These are phyloP conservation scores for Ceratocystis diversiconidia DNA, from an alignment of 2,329 filamentous ascomycete genomes.

Conservation along the genomic window DNA sequence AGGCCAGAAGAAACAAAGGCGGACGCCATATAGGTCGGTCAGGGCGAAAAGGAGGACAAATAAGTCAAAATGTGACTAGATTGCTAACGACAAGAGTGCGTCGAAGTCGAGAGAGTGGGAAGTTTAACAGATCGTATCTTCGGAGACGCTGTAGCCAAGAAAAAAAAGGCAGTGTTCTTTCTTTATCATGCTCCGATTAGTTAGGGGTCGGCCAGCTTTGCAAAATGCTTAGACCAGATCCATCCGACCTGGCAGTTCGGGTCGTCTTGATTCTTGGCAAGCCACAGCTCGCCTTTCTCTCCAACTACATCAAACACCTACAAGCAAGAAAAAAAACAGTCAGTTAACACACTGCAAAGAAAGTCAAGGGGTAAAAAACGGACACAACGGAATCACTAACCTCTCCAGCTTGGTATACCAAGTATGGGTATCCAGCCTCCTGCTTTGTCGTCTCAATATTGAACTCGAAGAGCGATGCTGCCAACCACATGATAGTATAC, in stretches of 20 bases:
- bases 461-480: conserved; percentile 90
- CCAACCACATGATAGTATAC: conserved; percentile 72
- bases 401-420: conserved; percentile 91
- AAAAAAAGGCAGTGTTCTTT: too few species aligned
- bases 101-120: background rate
- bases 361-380: background rate
- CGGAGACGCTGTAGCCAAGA: too few species aligned
- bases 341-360: background rate
- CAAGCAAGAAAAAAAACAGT: background rate
- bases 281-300: conserved; percentile 94
- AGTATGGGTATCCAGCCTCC: conserved; percentile 88
- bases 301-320: conserved; percentile 82
- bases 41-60: background rate
- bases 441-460: conserved; percentile 85
- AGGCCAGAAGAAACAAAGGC: background rate
- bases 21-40: background rate
- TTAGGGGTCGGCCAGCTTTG: conserved; percentile 43
- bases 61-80: background rate
- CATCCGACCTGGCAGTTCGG: conserved; percentile 65
- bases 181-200: background rate
- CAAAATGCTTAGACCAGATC: conserved; percentile 99
- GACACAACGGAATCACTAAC: conserved; percentile 31
- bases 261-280: conserved; percentile 95
- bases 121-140: background rate
- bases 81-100: background rate